These are phyloP conservation scores for Ceratocystis alfenasii DNA, from an alignment of 2,329 filamentous ascomycete genomes.

Conservation along the genomic window DNA sequence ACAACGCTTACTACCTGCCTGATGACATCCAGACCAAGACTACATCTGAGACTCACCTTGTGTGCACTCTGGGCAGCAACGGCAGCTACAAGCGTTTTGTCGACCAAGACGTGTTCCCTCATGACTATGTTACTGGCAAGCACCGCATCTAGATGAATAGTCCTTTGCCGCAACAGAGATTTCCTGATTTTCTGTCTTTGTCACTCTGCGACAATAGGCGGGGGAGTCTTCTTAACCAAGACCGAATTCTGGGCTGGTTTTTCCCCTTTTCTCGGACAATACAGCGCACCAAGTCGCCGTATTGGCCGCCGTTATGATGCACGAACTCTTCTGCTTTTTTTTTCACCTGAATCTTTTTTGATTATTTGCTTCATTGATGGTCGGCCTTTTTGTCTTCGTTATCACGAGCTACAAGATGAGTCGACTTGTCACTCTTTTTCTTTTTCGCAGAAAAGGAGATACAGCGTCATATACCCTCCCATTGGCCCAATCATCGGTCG, in stretches of 20 bases:
- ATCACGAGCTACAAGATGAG: not conserved
- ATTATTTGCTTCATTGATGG: not conserved
- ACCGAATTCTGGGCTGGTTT: not conserved
- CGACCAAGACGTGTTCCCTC: slow-evolving; percentile 18
- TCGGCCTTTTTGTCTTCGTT: not conserved
- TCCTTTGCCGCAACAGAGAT: not conserved
- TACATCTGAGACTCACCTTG: slow-evolving; percentile 37
- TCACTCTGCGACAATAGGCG: not conserved
- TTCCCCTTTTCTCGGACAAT: not conserved
- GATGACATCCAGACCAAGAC: slow-evolving; percentile 46
- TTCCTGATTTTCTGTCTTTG: not conserved
- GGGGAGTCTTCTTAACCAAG: not conserved
- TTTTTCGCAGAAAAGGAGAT: not conserved
- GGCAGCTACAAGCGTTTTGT: slow-evolving; percentile 20
- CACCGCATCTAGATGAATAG: slow-evolving; percentile 11
- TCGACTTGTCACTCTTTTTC: not conserved
- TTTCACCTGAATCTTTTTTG: not conserved
- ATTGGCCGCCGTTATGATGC: slow-evolving; percentile 17
- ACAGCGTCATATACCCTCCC: not conserved
- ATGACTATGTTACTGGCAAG: slow-evolving; percentile 18
- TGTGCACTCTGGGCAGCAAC: slow-evolving; percentile 38
- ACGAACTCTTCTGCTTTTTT: slow-evolving; percentile 15
- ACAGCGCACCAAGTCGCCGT: not conserved
- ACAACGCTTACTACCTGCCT: slow-evolving; percentile 41
- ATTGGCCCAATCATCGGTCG: not conserved